phyloP scores from a whole-genome alignment of 2,329 filamentous ascomycete genomes.

The Periconia digitata region DNA sequence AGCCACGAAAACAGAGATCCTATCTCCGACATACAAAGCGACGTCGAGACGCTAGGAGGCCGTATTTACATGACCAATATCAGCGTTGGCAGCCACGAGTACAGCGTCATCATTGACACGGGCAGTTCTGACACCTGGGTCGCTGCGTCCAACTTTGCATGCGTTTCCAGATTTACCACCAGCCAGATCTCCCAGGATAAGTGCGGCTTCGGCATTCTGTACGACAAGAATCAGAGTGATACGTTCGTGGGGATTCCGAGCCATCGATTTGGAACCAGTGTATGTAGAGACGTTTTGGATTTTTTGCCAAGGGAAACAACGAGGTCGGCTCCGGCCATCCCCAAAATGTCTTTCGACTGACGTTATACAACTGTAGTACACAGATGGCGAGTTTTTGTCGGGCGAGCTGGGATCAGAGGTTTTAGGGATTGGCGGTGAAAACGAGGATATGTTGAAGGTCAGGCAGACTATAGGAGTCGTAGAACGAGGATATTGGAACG shows the following conservation, averaged over 20 bases:
- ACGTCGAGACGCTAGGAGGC: conserved; percentile 25
- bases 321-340: no score
- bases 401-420: conserved; percentile 24
- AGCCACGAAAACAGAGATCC: conserved; percentile 1
- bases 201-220: conserved; percentile 24
- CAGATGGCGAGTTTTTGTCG: conserved; percentile 25
- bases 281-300: no score
- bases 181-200: conserved; percentile 3
- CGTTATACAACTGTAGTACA: no score
- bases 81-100: conserved; percentile 16
- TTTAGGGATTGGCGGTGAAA: conserved; percentile 18
- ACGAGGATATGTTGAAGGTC: conserved; percentile 12
- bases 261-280: conserved; percentile 18
- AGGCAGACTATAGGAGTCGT: conserved; percentile 31
- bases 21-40: conserved; percentile 13
- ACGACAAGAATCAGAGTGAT: conserved; percentile 6
- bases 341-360: no score
- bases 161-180: conserved; percentile 5
- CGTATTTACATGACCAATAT: conserved; percentile 34
- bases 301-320: no score
- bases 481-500: conserved; percentile 29
- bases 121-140: conserved; percentile 32
- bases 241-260: conserved; percentile 5
- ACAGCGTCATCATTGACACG: conserved; percentile 31
- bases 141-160: conserved; percentile 18